Evolutionary conservation across 768 basidiomycete genomes (phyloP), one percentile per base, ranked within the genome.

Genomic region (Suillus spraguei): DNA sequence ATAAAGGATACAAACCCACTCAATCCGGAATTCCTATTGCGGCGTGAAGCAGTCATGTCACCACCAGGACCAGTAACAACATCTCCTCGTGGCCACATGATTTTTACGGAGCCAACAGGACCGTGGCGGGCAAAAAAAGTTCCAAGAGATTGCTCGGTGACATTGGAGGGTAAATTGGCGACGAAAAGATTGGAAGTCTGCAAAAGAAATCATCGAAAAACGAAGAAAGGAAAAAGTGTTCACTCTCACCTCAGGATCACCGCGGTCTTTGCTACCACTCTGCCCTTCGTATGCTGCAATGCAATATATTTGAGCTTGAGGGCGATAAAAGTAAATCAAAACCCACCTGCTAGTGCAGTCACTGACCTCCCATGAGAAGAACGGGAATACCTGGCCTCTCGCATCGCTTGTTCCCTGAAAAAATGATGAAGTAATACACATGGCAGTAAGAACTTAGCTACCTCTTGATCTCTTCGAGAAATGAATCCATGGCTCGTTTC

Each of bases 1-100:
- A 99, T 97, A 75, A 90, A 99, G 0, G 95, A 93, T 22, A 99
- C 97, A 71, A 99, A 99, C 1, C 97, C 97, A 70, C 94, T 95
- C 24, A 99, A 81, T 17, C 94, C 93, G 14, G 88, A 71, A 69
- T 83, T 89, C 76, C 92, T 91, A 56, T 79, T 82, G 55, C 88
- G 83, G 49, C 95, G 83, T 17, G 87, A 83, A 9, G 84, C 76
- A 28, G 89, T 90, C 84, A 94, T 91, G 52, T 92, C 89, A 28
- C 87, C 84, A 2, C 89, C 92, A 55, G 90, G 88, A 36, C 90
- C 89, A 7, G 76, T 66, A 2, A 83, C 81, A 20, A 78, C 83
- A 71, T 96, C 94, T 13, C 87, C 85, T 46, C 97, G 88, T n/a
- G 96, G 97, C 95, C 95, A 99, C 96, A 99, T 98, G 67, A 99